These are phyloP conservation scores for Alternaria triticimaculans DNA, from an alignment of 2,329 filamentous ascomycete genomes.

Conservation along the genomic window DNA sequence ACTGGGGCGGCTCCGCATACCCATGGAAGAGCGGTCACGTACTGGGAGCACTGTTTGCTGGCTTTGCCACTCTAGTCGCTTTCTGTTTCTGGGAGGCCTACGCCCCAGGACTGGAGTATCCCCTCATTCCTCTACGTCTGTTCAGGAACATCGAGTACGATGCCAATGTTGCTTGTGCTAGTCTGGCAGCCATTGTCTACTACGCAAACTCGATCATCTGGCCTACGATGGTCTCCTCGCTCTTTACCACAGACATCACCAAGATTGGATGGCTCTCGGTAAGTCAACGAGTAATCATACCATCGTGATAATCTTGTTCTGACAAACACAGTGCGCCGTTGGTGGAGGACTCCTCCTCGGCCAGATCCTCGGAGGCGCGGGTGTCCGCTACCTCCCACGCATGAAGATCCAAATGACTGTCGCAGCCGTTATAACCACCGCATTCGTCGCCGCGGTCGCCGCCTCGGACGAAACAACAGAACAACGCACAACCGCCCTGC, in stretches of 20 bases:
- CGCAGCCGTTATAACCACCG: constrained; percentile 28
- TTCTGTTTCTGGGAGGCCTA: constrained; percentile 44
- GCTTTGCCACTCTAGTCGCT: constrained; percentile 38
- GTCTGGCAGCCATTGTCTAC: constrained; percentile 44
- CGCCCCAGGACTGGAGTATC: constrained; percentile 38
- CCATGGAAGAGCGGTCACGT: constrained; percentile 47
- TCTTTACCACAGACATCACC: constrained; percentile 37
- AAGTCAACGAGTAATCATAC: background rate
- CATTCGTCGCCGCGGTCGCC: constrained; percentile 36
- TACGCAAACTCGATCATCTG: constrained; percentile 44
- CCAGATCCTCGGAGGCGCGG: constrained; percentile 39
- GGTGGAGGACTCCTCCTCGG: constrained; percentile 43
- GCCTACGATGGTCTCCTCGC: constrained; percentile 37
- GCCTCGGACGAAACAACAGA: constrained; percentile 25
- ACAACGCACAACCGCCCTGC: constrained; percentile 25
- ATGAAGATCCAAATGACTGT: constrained; percentile 44
- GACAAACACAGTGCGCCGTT: constrained; percentile 32
- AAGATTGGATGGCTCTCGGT: constrained; percentile 43
- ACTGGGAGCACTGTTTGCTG: constrained; percentile 44
- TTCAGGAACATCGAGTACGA: constrained; percentile 45
- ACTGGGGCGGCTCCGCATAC: constrained; percentile 49
- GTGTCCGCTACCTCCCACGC: constrained; percentile 36
- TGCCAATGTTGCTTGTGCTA: constrained; percentile 42
- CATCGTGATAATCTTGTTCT: background rate
- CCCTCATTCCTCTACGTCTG: constrained; percentile 47